Base-by-base conservation (phyloP, 768 basidiomycete species). In the Lactarius sanguifluus region DNA sequence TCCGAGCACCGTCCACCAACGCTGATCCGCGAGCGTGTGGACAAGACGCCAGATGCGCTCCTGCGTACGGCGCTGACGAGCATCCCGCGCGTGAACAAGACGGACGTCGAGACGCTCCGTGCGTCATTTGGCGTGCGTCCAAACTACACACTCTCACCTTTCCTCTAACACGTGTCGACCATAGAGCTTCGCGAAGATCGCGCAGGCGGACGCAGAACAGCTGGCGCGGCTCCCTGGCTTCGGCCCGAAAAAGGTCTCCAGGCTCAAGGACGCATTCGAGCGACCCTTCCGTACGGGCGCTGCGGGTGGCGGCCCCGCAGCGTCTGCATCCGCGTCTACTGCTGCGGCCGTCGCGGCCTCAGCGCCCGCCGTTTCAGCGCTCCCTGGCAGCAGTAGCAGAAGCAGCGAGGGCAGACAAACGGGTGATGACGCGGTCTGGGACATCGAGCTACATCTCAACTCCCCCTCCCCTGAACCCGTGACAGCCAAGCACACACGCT, bases 41-140 rank as follows among this genome's bases (percentile, higher is more conserved):
- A 97, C 75, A 93, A 95, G 70, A 90, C 93, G 72, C 94, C 97
- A 73, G 78, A 83, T 69, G 86, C 94, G 9, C 83, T 94, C 72
- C 76, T 98, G 16, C 90, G 91, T 64, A 85, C 86, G 23, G 84
- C 92, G 1, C 81, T 99, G 32, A 98, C 96, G 1, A 87, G 86
- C 69, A 92, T 98, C 72, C 90, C 85, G 73, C 94, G 92, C 71
- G 93, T 99, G 68, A 98, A 98, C 78, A 97, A 96, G 81, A 98
- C 96, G 5, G 97, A 99, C 72, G 94, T 96, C 1, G 88, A 93
- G 77, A 98, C 96, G 4, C 80, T 99, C 50, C 85, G 92, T 28
- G 89, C 89, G 2, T 90, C 92, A n/a, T 89, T 96, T 71, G 96
- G 95, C 41, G 96, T 98, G 79, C 64, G 89, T 60, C 30, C n/a